Evolutionary conservation across 148 eudicot genomes (phyloP), one percentile per base, ranked within the genome.

Genomic region (Pharnaceum exiguum): DNA sequence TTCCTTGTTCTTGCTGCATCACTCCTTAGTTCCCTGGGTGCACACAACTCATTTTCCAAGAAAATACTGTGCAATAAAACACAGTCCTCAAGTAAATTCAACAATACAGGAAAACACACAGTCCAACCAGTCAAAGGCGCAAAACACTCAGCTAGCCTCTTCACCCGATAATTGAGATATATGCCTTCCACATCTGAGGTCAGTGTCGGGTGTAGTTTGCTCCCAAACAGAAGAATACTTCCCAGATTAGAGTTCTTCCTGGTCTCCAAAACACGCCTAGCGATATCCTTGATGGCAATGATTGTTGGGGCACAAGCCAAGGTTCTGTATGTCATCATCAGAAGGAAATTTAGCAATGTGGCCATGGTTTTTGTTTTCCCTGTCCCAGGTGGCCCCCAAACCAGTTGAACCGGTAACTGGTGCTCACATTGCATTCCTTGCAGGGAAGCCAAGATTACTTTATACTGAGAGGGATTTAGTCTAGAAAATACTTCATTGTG

Each of bases 311-410:
- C 76, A 46, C 86, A 82, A 16, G 57, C 50, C 51, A 82, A 55
- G 12, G 74, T 76, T 40, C 79, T 59, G 40, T 67, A 38, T 0
- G 71, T 76, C 73, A 62, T 59, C 62, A 57, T 61, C 27, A 71
- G 47, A 26, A 82, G 79, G n/a, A 25, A 17, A 55, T 35, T 73
- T 4, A 82, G 62, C 46, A 82, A 38, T 40, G 76, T 57, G 55
- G 75, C 57, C 16, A 82, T 50, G 9, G 79, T 82, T 64, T 65
- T 76, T 7, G 87, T 82, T 57, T 82, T 82, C 23, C 83, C 87
- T 0, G 87, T 82, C 49, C 87, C 87, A 10, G 87, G 87, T 40
- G 84, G 81, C 12, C 87, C 87, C 87, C 87, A 82, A 23, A 82
- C 74, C 51, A 76, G 87, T 40, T 76, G 75, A 17, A 71, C 71